Evolutionary conservation across 83 land plant genomes (phyloP).

Genomic region (Picea abies): DNA sequence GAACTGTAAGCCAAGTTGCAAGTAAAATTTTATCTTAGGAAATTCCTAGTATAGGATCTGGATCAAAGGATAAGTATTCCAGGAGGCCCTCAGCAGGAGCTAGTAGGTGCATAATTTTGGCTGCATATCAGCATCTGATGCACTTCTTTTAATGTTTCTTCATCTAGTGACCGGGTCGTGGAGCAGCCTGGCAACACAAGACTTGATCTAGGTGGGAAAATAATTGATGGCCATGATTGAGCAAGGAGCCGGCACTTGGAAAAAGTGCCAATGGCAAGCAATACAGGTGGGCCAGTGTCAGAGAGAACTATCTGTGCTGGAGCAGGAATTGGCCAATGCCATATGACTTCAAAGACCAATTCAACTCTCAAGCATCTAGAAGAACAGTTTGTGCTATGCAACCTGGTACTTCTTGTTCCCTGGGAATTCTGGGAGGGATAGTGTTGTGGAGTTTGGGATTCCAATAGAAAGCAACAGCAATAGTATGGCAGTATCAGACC

Average conservation of each 20-base stretch:
- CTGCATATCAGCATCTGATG: conserved; percentile 1
- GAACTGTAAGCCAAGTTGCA: too few relatives aligned
- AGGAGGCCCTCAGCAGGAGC: too few relatives aligned
- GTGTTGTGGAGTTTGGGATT: neutral
- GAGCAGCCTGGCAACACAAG: conserved; percentile 3
- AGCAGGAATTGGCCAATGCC: neutral
- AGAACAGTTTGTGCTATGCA: neutral
- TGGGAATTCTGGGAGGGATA: neutral
- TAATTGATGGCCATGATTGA: neutral
- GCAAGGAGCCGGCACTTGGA: neutral
- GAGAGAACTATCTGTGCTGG: neutral
- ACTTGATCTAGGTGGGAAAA: neutral
- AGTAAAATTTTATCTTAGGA: too few relatives aligned
- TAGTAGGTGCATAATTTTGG: neutral
- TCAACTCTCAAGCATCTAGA: conserved; percentile 5
- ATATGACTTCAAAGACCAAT: neutral
- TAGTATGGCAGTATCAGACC: neutral
- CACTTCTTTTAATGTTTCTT: conserved; percentile 1
- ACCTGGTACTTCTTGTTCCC: neutral
- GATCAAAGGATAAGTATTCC: too few relatives aligned
- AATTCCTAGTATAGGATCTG: too few relatives aligned
- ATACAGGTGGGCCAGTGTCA: neutral
- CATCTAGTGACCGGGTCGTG: neutral
- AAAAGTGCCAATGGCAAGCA: neutral
- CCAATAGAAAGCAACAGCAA: neutral